A percentile compares a stretch with the other conserved stretches of the same genome.
Evolutionary conservation across 2,329 filamentous ascomycete species (phyloP).

Genomic region (Pezicula carpinea): DNA sequence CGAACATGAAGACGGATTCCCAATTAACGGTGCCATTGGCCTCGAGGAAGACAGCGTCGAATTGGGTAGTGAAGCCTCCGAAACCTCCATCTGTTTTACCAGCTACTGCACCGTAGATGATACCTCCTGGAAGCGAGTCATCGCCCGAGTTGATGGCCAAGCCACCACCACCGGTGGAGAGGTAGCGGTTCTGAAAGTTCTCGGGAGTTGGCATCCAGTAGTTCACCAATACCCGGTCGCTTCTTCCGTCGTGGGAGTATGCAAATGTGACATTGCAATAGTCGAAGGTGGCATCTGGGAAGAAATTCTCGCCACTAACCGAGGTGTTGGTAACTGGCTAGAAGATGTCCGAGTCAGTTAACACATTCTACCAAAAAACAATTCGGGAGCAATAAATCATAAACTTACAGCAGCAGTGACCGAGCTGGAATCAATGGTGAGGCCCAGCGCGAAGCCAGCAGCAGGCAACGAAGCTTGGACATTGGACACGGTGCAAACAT

Average conservation of each 20-base stretch:
- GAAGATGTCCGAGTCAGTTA: too few species aligned
- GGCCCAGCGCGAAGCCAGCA: not conserved
- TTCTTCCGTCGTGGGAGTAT: slow-evolving; percentile 38
- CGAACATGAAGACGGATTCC: slow-evolving; percentile 33
- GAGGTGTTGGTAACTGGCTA: slow-evolving; percentile 28
- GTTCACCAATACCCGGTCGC: slow-evolving; percentile 31
- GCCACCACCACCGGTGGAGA: slow-evolving; percentile 43
- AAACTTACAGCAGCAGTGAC: slow-evolving; percentile 27
- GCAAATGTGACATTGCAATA: slow-evolving; percentile 44
- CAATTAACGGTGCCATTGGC: slow-evolving; percentile 36
- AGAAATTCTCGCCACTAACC: slow-evolving; percentile 24
- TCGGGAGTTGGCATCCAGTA: slow-evolving; percentile 39
- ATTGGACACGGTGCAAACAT: slow-evolving; percentile 3
- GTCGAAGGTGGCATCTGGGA: slow-evolving; percentile 28
- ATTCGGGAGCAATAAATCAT: too few species aligned
- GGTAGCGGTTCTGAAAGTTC: slow-evolving; percentile 40
- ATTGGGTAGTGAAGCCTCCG: slow-evolving; percentile 38
- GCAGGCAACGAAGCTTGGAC: slow-evolving; percentile 3
- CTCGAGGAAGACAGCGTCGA: slow-evolving; percentile 32
- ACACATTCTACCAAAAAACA: too few species aligned
- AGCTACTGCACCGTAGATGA: slow-evolving; percentile 42
- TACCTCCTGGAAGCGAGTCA: slow-evolving; percentile 32
- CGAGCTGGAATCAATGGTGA: slow-evolving; percentile 27
- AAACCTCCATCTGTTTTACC: slow-evolving; percentile 47
- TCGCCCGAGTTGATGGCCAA: slow-evolving; percentile 37